These are phyloP conservation scores for Paramecium caudatum DNA, from an alignment of 73 alveolate genomes.

Conservation along the genomic window DNA sequence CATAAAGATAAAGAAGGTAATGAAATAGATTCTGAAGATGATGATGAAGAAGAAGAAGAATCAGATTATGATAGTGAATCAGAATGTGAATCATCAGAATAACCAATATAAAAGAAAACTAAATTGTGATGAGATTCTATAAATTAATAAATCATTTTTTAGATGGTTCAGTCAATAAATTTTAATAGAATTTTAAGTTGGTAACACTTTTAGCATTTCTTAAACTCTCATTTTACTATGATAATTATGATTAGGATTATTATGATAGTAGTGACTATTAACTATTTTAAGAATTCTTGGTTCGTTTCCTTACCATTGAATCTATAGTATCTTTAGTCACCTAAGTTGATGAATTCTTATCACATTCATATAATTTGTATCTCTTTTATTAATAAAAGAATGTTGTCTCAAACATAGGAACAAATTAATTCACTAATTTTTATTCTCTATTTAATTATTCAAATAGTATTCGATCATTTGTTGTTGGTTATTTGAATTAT, in stretches of 20 bases:
- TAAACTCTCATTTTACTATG: neutral
- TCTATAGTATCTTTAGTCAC: conserved; percentile 61
- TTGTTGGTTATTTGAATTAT: conserved; percentile 22
- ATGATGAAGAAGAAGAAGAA: conserved; percentile 49
- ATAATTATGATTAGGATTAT: conserved; percentile 16
- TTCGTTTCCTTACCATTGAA: neutral
- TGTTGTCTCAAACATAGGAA: conserved; percentile 13
- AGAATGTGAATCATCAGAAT: too few species aligned
- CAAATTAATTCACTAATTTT: neutral
- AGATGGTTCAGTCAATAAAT: conserved; percentile 58
- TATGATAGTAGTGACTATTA: neutral
- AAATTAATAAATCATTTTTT: conserved; percentile 1
- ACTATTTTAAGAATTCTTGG: conserved; percentile 46
- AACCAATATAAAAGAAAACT: too few species aligned
- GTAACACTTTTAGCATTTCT: conserved; percentile 30
- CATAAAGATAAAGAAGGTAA: conserved; percentile 16
- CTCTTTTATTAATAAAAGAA: conserved; percentile 3
- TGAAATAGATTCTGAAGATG: conserved; percentile 31
- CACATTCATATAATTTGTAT: neutral
- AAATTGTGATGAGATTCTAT: neutral
- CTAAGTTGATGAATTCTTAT: conserved; percentile 32
- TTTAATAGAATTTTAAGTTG: conserved; percentile 13
- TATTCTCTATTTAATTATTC: conserved; percentile 40
- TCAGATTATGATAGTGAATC: conserved; percentile 19
- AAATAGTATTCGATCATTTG: conserved; percentile 38